Evolutionary conservation across 1,284 basidiomycete species (phyloP).

Genomic region (Volvariella volvacea): DNA sequence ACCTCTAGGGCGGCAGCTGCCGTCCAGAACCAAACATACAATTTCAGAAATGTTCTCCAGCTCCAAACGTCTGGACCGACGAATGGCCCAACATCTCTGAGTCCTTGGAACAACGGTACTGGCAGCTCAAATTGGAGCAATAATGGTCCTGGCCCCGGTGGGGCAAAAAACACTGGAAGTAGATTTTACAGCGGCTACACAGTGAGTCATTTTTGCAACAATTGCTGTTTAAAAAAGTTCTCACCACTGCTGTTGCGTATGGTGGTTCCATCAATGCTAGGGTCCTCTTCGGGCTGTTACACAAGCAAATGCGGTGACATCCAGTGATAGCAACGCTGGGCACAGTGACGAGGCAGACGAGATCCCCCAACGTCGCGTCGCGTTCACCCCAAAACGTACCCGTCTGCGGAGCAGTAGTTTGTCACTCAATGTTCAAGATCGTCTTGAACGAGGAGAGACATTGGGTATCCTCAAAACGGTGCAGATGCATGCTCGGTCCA

Average conservation of each 20-base stretch:
- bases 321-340: conserved; percentile 40
- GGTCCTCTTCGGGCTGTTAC: conserved; percentile 60
- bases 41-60: conserved; percentile 70
- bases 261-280: conserved; percentile 25
- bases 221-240: no score
- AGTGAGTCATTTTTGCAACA: conserved; percentile 22
- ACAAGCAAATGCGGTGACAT: conserved; percentile 55
- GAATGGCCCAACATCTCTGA: conserved; percentile 24
- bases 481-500: conserved; percentile 50
- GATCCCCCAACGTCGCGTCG: conserved; percentile 23
- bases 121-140: conserved; percentile 53
- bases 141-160: conserved; percentile 52
- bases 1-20: conserved; percentile 68
- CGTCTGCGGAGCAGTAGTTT: conserved; percentile 56
- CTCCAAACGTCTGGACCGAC: conserved; percentile 38
- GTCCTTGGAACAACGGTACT: conserved; percentile 38
- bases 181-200: conserved; percentile 59
- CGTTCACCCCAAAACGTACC: conserved; percentile 23
- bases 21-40: conserved; percentile 63
- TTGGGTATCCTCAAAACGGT: conserved; percentile 55
- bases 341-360: conserved; percentile 60
- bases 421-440: conserved; percentile 35
- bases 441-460: conserved; percentile 32
- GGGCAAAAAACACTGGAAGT: conserved; percentile 63
- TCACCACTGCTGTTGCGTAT: background rate